Evolutionary conservation across 441 rosid genomes (phyloP), one percentile per base, ranked within the genome.

Genomic region (Rhodomyrtus psidioides): DNA sequence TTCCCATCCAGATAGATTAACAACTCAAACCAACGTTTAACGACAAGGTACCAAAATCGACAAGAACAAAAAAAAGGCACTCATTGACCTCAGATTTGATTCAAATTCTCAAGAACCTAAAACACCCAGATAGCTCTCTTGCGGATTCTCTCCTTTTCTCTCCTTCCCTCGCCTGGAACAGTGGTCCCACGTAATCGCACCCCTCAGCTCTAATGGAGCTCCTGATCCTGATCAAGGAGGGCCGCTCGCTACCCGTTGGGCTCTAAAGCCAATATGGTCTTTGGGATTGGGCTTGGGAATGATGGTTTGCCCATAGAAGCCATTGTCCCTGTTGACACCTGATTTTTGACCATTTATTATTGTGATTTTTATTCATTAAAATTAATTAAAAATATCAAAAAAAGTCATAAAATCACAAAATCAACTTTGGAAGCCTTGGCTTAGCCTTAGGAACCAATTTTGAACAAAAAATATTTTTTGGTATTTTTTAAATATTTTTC

Each of bases 51-150:
- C 57, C 62, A 53, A 55, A n/a, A 34, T 65, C 76, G 30, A 34
- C 83, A 55, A 60, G 62, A 39, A 49, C 49, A 30, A 10, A 15
- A 44, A 54, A 83, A 58, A 54, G 86, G 55, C 93, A 83, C 94
- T 91, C 96, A 92, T 95, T 92, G 91, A 93, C 95, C 95, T 94
- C 87, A 86, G 82, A 70, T 59, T 81, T 58, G 83, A 89, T 81
- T 79, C 82, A 42, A 84, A 65, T 55, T 65, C 82, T 81, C 85
- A 86, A 87, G 90, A 91, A 90, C 92, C 94, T 93, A 88, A 88
- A 87, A 65, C 46, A 44, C 79, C 85, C 85, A 83, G 88, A 83
- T 54, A 79, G 79, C 60, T 62, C 87, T 54, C 88, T 70, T 88
- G 83, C 87, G 83, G 83, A 82, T 83, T 58, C 55, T 27, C 87